Conservation (phyloP, 495 filamentous ascomycete genomes). For the Talaromyces liani region DNA sequence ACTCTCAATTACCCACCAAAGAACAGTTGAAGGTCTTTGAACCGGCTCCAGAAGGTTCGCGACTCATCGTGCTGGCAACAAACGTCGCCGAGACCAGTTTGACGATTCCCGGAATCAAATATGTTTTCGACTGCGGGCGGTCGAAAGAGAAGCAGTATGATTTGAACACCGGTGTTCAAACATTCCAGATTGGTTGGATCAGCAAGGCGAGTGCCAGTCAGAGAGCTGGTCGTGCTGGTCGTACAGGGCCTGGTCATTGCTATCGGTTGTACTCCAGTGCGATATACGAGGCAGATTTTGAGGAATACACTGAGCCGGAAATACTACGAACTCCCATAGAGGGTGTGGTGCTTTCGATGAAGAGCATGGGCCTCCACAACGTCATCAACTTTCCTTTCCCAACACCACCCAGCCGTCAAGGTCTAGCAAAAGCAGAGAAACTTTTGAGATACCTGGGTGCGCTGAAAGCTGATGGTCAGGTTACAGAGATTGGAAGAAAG, state of each 20-base stretch:
- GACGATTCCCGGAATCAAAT: constrained; percentile 91
- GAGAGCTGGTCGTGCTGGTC: constrained; percentile 86
- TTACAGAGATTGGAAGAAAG: constrained; percentile 67
- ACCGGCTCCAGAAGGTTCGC: constrained; percentile 70
- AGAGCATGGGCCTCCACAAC: constrained; percentile 86
- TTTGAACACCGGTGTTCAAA: constrained; percentile 79
- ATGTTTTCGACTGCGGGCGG: constrained; percentile 91
- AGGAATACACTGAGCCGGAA: constrained; percentile 80
- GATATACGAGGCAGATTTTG: constrained; percentile 86
- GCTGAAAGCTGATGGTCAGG: constrained; percentile 57
- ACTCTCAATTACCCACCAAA: constrained; percentile 87
- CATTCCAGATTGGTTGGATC: constrained; percentile 91
- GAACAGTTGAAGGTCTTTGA: constrained; percentile 95
- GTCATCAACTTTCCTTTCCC: constrained; percentile 98
- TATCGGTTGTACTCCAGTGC: constrained; percentile 92
- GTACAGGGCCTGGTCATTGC: constrained; percentile 94
- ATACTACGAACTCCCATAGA: constrained; percentile 90
- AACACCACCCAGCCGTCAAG: constrained; percentile 75
- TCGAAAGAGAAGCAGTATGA: constrained; percentile 89
- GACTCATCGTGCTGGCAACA: constrained; percentile 86
- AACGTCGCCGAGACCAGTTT: constrained; percentile 97
- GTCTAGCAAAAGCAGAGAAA: constrained; percentile 78
- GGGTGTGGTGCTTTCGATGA: constrained; percentile 85
- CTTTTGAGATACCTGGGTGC: constrained; percentile 69
- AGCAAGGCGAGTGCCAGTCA: constrained; percentile 95